Evolutionary conservation across 106 monocot species (phyloP).

Genomic region (Ottelia alismoides): DNA sequence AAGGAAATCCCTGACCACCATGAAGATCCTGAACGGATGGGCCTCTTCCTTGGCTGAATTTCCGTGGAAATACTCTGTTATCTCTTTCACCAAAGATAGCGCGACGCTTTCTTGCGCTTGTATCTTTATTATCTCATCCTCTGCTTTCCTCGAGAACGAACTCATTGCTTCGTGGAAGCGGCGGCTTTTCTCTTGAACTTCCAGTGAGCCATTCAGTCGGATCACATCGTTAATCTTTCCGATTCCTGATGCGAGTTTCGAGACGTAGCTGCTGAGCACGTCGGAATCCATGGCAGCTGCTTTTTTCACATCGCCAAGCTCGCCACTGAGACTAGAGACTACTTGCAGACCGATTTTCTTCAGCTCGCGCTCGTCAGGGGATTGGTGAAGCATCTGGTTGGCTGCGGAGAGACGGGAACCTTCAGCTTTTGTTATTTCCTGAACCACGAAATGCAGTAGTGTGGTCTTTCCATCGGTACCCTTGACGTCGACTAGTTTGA

Average conservation of each 20-base stretch:
- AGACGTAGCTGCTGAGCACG: conserved; percentile 63
- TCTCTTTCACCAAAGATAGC: conserved; percentile 68
- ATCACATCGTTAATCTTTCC: conserved; percentile 40
- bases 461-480: conserved; percentile 90
- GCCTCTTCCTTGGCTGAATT: conserved; percentile 73
- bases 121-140: conserved; percentile 58
- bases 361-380: conserved; percentile 28
- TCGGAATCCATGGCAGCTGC: conserved; percentile 82
- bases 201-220: conserved; percentile 13
- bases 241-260: conserved; percentile 56
- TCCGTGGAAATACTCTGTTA: conserved; percentile 90
- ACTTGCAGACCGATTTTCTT: conserved; percentile 50
- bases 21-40: conserved; percentile 84
- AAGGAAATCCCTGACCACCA: conserved; percentile 86
- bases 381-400: conserved; percentile 3
- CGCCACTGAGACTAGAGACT: conserved; percentile 44
- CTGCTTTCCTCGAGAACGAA: conserved; percentile 52
- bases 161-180: conserved; percentile 39
- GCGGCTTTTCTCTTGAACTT: background rate
- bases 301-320: conserved; percentile 82
- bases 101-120: conserved; percentile 78
- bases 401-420: conserved; percentile 44
- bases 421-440: conserved; percentile 68
- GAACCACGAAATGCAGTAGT: conserved; percentile 83
- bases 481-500: conserved; percentile 80